phyloP scores from a whole-genome alignment of 768 basidiomycete species.

The Rhodocollybia butyracea region DNA sequence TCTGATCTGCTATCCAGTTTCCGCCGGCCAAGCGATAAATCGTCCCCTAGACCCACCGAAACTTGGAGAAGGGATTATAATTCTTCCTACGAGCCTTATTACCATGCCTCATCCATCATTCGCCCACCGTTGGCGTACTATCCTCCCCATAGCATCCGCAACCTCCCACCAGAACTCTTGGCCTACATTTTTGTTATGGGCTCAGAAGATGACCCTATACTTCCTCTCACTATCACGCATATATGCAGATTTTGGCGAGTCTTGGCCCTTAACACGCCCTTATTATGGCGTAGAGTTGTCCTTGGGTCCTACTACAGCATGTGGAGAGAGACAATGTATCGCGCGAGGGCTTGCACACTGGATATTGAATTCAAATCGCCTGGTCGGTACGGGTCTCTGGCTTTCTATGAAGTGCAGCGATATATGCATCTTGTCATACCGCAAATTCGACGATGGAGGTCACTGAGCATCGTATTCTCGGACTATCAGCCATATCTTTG shows the following conservation, averaged over 20 bases:
- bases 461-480: conserved; percentile 54
- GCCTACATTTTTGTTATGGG: conserved; percentile 62
- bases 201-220: conserved; percentile 49
- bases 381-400: conserved; percentile 7
- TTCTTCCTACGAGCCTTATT: not conserved
- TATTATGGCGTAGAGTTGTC: conserved; percentile 61
- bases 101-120: not conserved
- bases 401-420: conserved; percentile 41
- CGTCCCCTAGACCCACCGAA: not conserved
- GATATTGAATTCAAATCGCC: conserved; percentile 51
- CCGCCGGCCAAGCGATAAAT: not conserved
- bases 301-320: conserved; percentile 47
- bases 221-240: conserved; percentile 64
- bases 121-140: not conserved
- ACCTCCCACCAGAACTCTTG: conserved; percentile 62
- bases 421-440: conserved; percentile 58
- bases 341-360: conserved; percentile 58
- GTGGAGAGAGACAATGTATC: conserved; percentile 61
- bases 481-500: conserved; percentile 63
- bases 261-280: conserved; percentile 55
- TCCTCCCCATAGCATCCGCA: conserved; percentile 33
- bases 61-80: not conserved
- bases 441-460: conserved; percentile 56
- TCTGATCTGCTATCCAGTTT: not conserved
- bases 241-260: conserved; percentile 66